Evolutionary conservation across 2,329 filamentous ascomycete species (phyloP).

Genomic region (Cytospora mali): DNA sequence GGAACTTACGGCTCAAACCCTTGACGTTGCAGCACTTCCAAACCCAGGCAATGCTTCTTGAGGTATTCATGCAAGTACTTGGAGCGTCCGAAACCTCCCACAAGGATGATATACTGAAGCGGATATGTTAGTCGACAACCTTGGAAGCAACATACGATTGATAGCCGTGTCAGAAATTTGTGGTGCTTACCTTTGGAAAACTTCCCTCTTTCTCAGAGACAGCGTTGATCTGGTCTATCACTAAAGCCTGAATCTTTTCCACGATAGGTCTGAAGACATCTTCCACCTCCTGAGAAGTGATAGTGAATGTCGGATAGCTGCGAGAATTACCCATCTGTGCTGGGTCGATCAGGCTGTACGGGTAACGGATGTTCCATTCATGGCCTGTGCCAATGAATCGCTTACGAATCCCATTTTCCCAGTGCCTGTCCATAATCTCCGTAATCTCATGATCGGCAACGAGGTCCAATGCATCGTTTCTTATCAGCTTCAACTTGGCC

Average conservation of each 20-base stretch:
- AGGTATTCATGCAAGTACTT: conserved; percentile 36
- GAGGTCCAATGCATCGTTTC: conserved; percentile 18
- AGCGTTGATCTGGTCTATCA: conserved; percentile 32
- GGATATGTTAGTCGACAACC: background rate
- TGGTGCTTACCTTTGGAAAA: conserved; percentile 34
- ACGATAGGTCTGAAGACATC: conserved; percentile 33
- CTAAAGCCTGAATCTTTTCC: conserved; percentile 30
- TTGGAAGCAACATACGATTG: background rate
- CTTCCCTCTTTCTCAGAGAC: conserved; percentile 27
- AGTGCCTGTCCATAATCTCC: conserved; percentile 23
- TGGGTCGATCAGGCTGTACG: conserved; percentile 4
- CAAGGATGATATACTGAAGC: conserved; percentile 42
- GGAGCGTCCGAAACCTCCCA: conserved; percentile 43
- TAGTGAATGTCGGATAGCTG: conserved; percentile 1
- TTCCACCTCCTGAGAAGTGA: conserved; percentile 30
- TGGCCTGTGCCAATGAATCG: conserved; percentile 27
- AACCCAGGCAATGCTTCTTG: background rate
- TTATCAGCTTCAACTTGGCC: conserved; percentile 18
- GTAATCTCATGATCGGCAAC: background rate
- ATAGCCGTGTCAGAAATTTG: background rate
- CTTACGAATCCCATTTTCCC: conserved; percentile 35
- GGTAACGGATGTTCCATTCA: conserved; percentile 23
- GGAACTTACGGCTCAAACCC: conserved; percentile 40
- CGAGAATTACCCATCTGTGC: background rate
- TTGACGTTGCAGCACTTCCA: conserved; percentile 37